These are phyloP conservation scores for Alternaria gansuensis DNA, from an alignment of 2,329 filamentous ascomycete species.

Conservation along the genomic window DNA sequence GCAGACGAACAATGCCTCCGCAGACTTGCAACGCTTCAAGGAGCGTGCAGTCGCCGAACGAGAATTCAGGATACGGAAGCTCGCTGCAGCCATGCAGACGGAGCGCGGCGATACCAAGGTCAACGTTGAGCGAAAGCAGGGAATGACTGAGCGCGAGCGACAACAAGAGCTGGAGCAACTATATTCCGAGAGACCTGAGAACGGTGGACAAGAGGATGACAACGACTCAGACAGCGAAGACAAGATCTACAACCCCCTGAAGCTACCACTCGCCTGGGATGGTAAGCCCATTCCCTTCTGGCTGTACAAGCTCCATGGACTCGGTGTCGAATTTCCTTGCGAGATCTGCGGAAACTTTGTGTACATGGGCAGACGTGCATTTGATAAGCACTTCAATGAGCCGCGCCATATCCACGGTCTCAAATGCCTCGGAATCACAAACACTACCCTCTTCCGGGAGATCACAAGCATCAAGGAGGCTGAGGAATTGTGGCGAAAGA, in stretches of 20 bases:
- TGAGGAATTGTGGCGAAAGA: conserved; percentile 88
- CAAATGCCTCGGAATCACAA: conserved; percentile 92
- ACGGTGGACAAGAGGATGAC: conserved; percentile 67
- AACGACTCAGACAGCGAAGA: conserved; percentile 77
- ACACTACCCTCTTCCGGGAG: conserved; percentile 89
- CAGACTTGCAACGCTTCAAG: conserved; percentile 65
- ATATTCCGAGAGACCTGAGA: conserved; percentile 68
- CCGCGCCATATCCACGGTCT: conserved; percentile 90
- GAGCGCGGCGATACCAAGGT: conserved; percentile 89
- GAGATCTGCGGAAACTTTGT: conserved; percentile 98
- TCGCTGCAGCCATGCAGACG: conserved; percentile 83
- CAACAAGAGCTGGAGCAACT: conserved; percentile 92
- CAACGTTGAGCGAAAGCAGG: conserved; percentile 95
- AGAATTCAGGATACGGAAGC: conserved; percentile 81
- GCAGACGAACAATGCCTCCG: conserved; percentile 30
- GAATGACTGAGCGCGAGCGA: conserved; percentile 96
- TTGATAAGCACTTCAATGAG: conserved; percentile 99
- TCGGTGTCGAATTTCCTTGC: conserved; percentile 94
- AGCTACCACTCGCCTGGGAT: conserved; percentile 95
- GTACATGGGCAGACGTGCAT: conserved; percentile 96
- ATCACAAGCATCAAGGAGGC: conserved; percentile 94
- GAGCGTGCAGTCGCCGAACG: conserved; percentile 90
- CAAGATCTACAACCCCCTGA: conserved; percentile 95
- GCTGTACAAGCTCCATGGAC: conserved; percentile 95
- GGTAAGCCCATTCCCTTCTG: conserved; percentile 99